Evolutionary conservation across 345 rosid species (phyloP).

Genomic region (Eutrema japonicum): DNA sequence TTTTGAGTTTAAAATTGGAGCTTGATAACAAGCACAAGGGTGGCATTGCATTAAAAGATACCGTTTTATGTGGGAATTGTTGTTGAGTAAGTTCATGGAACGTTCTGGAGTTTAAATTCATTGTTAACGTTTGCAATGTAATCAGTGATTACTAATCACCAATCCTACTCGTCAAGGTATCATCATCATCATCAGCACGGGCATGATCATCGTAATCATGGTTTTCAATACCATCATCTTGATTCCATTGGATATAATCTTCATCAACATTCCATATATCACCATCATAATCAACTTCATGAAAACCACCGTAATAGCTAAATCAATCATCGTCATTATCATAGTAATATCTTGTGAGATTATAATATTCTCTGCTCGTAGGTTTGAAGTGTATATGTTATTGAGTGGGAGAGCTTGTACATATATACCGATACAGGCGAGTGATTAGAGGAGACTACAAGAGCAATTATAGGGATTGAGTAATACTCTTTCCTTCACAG

Average conservation of each 20-base stretch:
- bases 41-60: too few relatives aligned
- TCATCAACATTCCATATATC: slow-evolving; percentile 34
- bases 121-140: slow-evolving; percentile 34
- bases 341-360: slow-evolving; percentile 28
- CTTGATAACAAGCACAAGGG: too few relatives aligned
- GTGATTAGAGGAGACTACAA: too few relatives aligned
- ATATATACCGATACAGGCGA: too few relatives aligned
- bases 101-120: background rate
- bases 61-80: too few relatives aligned
- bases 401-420: too few relatives aligned
- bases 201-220: slow-evolving; percentile 17
- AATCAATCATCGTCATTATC: slow-evolving; percentile 27
- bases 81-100: too few relatives aligned
- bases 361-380: slow-evolving; percentile 16
- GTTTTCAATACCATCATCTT: slow-evolving; percentile 33
- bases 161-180: slow-evolving; percentile 34
- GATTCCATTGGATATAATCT: slow-evolving; percentile 30
- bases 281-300: slow-evolving; percentile 35
- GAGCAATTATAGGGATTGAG: too few relatives aligned
- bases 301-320: slow-evolving; percentile 24
- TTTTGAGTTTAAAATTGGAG: too few relatives aligned
- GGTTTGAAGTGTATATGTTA: too few relatives aligned
- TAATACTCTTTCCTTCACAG: too few relatives aligned
- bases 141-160: slow-evolving; percentile 27
- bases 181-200: slow-evolving; percentile 27